Evolutionary conservation across 1,284 basidiomycete species (phyloP), one percentile per base, ranked within the genome.

Genomic region (Neonothopanus nambi): DNA sequence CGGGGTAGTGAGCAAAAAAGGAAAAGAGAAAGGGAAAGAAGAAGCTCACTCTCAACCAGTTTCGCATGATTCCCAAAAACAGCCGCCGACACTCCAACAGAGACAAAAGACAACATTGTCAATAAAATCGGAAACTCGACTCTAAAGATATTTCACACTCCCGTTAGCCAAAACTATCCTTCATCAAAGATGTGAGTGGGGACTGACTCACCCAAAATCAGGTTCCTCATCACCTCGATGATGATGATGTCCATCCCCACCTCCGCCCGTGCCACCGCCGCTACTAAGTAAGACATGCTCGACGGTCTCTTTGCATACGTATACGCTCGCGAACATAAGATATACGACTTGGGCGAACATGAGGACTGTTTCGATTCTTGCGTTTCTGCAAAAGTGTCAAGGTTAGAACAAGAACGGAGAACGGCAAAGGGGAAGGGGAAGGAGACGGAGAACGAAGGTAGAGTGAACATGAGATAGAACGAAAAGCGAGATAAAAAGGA

Each of bases 221-320:
- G 58, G 61, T 38, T 72, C 67, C 35, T 73, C 71, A 20, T 69
- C 68, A 2, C 65, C 62, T 40, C 74, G 72, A 63, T 85, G 83
- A 59, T 84, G 84, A 61, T 86, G 82, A 59, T 88, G 85, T 0
- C 82, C 82, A 43, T 84, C 82, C 28, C 59, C 67, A 12, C 54
- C 58, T 41, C 70, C 69, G 15, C 60, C 68, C 20, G 70, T 66
- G 2, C 77, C 85, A 50, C 68, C 78, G n/a, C n/a, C n/a, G n/a
- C n/a, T n/a, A 57, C 73, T 82, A 54, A 94, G 76, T 6, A 94
- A 65, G 33, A 93, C 67, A 65, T 93, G 91, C 69, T 95, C 93
- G 3, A 97, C 75, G 0, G 91, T 89, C 74, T 98, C 95, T 65
- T 97, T 98, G 65, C 91, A 93, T 21, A 96, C 89, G 69, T 97